Evolutionary conservation across 2,329 filamentous ascomycete species (phyloP).

Genomic region (Periconia sp.): DNA sequence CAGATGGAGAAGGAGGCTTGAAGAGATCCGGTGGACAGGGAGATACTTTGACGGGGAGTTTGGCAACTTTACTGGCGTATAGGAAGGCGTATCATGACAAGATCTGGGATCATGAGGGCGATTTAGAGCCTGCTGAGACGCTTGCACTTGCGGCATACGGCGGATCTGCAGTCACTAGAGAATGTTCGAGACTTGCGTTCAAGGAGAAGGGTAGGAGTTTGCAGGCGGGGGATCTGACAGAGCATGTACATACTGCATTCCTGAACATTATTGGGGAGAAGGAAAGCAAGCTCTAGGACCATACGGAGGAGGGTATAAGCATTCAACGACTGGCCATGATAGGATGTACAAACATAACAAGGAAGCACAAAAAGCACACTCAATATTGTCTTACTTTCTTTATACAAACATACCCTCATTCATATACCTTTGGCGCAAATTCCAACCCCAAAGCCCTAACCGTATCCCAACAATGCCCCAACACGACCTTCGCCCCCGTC

Average conservation of each 20-base stretch:
- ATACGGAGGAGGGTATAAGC: neutral
- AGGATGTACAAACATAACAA: neutral
- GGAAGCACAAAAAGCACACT: neutral
- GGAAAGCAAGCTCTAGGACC: constrained; percentile 29
- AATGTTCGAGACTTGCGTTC: constrained; percentile 88
- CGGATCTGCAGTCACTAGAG: constrained; percentile 85
- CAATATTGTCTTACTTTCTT: neutral
- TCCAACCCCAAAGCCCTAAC: constrained; percentile 28
- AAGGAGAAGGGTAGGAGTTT: constrained; percentile 82
- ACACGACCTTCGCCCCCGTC: constrained; percentile 31
- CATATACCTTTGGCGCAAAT: constrained; percentile 32
- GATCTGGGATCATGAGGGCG: constrained; percentile 70
- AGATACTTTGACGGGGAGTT: constrained; percentile 87
- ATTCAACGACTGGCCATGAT: neutral
- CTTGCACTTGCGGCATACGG: constrained; percentile 83
- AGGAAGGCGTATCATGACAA: constrained; percentile 83
- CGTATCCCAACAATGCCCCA: constrained; percentile 40
- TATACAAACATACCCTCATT: constrained; percentile 8
- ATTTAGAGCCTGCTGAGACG: constrained; percentile 63
- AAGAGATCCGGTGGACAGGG: constrained; percentile 96
- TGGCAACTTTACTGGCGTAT: constrained; percentile 90
- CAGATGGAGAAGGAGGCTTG: constrained; percentile 78
- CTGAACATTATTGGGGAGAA: constrained; percentile 76
- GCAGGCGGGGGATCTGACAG: constrained; percentile 91
- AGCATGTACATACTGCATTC: constrained; percentile 85